These are phyloP conservation scores for Emergomyces orientalis DNA, from an alignment of 2,329 filamentous ascomycete genomes.

Conservation along the genomic window DNA sequence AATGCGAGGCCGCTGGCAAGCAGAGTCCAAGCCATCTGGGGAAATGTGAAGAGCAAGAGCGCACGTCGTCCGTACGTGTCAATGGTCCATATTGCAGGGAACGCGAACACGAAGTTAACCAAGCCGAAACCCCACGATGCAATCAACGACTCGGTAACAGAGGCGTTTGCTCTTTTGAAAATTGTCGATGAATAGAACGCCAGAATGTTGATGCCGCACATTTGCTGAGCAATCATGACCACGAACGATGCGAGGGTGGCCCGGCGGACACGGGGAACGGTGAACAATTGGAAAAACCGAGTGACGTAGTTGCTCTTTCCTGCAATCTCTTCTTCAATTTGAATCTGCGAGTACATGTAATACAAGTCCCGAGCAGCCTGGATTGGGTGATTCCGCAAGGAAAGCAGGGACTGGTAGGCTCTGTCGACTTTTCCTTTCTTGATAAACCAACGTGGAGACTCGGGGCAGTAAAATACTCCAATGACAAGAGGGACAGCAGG, in stretches of 20 bases:
- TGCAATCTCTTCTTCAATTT: slow-evolving; percentile 36
- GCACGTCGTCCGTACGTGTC: slow-evolving; percentile 57
- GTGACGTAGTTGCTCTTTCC: slow-evolving; percentile 48
- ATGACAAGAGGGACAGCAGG: slow-evolving; percentile 53
- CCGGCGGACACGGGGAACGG: slow-evolving; percentile 40
- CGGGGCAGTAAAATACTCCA: slow-evolving; percentile 53
- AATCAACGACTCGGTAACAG: slow-evolving; percentile 47
- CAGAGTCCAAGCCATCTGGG: slow-evolving; percentile 59
- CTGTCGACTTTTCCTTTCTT: slow-evolving; percentile 55
- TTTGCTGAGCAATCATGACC: slow-evolving; percentile 71
- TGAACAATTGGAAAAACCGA: slow-evolving; percentile 48
- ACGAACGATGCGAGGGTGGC: slow-evolving; percentile 68
- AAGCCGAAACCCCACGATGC: slow-evolving; percentile 58
- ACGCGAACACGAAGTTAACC: slow-evolving; percentile 57
- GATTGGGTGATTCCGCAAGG: slow-evolving; percentile 49
- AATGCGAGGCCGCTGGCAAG: slow-evolving; percentile 54
- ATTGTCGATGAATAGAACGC: slow-evolving; percentile 63
- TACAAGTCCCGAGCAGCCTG: slow-evolving; percentile 56
- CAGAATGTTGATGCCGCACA: slow-evolving; percentile 65
- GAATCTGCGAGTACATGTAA: slow-evolving; percentile 48
- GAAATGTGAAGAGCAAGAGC: slow-evolving; percentile 56
- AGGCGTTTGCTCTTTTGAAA: slow-evolving; percentile 47
- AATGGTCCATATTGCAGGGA: slow-evolving; percentile 56
- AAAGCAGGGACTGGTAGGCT: slow-evolving; percentile 51
- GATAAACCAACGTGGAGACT: slow-evolving; percentile 58